Percentiles rank a stretch among this genome's conserved stretches.
phyloP scores from a whole-genome alignment of 495 filamentous ascomycete species.

The Talaromyces stipitatus region DNA sequence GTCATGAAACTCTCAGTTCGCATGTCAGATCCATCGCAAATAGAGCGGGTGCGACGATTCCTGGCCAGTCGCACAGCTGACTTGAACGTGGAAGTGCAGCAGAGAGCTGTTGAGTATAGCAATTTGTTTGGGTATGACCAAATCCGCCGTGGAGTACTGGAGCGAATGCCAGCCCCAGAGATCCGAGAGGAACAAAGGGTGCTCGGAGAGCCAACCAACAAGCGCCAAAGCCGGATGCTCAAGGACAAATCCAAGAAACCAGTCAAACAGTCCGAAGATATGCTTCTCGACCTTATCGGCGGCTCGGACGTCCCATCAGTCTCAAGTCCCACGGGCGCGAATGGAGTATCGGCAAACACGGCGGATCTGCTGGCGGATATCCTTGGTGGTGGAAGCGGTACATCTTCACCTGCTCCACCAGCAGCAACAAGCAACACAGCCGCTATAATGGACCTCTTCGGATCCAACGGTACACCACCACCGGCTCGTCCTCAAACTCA shows the following conservation, averaged over 20 bases:
- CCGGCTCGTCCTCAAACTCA: conserved; percentile 13
- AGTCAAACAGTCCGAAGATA: conserved; percentile 75
- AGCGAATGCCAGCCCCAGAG: conserved; percentile 95
- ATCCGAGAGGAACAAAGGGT: conserved; percentile 91
- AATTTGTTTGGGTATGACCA: conserved; percentile 88
- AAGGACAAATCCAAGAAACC: conserved; percentile 67
- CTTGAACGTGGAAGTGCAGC: conserved; percentile 90
- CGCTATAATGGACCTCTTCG: conserved; percentile 82
- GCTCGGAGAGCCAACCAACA: conserved; percentile 75
- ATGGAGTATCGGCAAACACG: conserved; percentile 62
- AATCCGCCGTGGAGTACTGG: conserved; percentile 81
- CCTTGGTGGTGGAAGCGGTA: conserved; percentile 40
- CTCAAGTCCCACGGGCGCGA: conserved; percentile 38
- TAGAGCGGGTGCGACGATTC: conserved; percentile 75
- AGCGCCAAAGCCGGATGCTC: conserved; percentile 62
- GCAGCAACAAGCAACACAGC: conserved; percentile 47
- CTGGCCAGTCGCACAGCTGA: conserved; percentile 68
- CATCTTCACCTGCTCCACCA: conserved; percentile 44
- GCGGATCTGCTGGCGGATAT: conserved; percentile 87
- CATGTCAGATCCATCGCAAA: conserved; percentile 69
- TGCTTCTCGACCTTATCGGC: conserved; percentile 88
- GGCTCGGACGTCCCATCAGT: conserved; percentile 54
- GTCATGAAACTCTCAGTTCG: conserved; percentile 93
- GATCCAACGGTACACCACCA: conserved; percentile 35
- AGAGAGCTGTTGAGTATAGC: conserved; percentile 87